Conservation (phyloP, 2,329 filamentous ascomycete species). For the Hymenoscyphus fructigenus region DNA sequence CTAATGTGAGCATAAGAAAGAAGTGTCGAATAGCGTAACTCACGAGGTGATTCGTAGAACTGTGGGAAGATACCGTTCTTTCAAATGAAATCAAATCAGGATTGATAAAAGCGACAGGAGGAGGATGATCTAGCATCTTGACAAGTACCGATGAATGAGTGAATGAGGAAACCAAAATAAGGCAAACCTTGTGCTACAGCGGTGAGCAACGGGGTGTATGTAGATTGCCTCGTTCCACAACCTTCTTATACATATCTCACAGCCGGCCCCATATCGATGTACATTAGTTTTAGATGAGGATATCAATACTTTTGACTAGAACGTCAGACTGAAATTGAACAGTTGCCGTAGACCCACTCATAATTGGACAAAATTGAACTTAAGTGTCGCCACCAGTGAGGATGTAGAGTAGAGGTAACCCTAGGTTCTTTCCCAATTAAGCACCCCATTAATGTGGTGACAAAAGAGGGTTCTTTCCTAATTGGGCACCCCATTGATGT, state of each 20-base stretch:
- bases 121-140: neutral
- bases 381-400: too few species aligned
- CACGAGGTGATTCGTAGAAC: neutral
- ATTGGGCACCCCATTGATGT: conserved; percentile 3
- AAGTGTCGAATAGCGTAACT: neutral
- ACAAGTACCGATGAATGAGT: neutral
- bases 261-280: neutral
- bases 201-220: neutral
- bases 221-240: neutral
- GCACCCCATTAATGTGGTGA: neutral
- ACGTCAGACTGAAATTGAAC: too few species aligned
- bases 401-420: neutral
- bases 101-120: neutral
- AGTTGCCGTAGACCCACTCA: too few species aligned
- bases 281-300: too few species aligned
- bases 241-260: neutral
- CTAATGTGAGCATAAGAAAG: neutral
- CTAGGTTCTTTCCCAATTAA: neutral
- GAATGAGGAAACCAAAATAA: neutral
- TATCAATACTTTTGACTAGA: too few species aligned
- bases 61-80: neutral
- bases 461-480: neutral
- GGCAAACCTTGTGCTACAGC: neutral
- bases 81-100: neutral
- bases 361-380: too few species aligned